Conservation (phyloP, 345 rosid species). For the Gossypium turneri region DNA sequence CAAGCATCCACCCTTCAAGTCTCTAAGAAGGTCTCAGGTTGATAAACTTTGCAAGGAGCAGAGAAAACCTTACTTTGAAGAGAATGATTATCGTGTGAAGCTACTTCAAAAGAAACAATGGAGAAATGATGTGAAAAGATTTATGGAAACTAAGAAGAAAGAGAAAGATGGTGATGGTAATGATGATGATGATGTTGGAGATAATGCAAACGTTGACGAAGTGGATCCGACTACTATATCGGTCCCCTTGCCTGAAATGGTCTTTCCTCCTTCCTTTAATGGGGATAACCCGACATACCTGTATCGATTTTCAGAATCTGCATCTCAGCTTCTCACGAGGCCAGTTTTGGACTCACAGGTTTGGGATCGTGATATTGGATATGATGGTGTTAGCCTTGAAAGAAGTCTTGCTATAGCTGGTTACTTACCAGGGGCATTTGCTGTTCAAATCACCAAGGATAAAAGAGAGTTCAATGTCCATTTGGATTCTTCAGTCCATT, state of each 20-base stretch:
- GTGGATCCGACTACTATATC: constrained; percentile 19
- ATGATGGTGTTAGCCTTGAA: constrained; percentile 37
- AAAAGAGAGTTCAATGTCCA: constrained; percentile 35
- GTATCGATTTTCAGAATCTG: constrained; percentile 31
- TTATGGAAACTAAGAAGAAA: constrained; percentile 35
- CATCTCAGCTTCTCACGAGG: constrained; percentile 30
- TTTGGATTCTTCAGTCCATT: constrained; percentile 35
- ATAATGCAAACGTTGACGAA: constrained; percentile 22
- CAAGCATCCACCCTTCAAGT: constrained; percentile 46
- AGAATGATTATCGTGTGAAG: constrained; percentile 42
- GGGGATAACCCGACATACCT: constrained; percentile 33
- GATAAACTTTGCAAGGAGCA: constrained; percentile 37
- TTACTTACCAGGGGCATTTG: constrained; percentile 27
- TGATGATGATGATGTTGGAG: not conserved
- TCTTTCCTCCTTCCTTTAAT: constrained; percentile 40
- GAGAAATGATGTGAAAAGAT: constrained; percentile 32
- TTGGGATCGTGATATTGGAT: constrained; percentile 46
- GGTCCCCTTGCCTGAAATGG: constrained; percentile 32
- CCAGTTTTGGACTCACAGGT: constrained; percentile 34
- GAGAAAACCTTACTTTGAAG: constrained; percentile 38
- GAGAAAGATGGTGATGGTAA: constrained; percentile 12
- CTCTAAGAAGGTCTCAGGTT: constrained; percentile 34
- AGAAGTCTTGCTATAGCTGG: constrained; percentile 24
- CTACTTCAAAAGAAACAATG: constrained; percentile 46
- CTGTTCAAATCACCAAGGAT: constrained; percentile 39